Base-by-base conservation (phyloP, 2,329 filamentous ascomycete species). In the Arthroderma sp. region DNA sequence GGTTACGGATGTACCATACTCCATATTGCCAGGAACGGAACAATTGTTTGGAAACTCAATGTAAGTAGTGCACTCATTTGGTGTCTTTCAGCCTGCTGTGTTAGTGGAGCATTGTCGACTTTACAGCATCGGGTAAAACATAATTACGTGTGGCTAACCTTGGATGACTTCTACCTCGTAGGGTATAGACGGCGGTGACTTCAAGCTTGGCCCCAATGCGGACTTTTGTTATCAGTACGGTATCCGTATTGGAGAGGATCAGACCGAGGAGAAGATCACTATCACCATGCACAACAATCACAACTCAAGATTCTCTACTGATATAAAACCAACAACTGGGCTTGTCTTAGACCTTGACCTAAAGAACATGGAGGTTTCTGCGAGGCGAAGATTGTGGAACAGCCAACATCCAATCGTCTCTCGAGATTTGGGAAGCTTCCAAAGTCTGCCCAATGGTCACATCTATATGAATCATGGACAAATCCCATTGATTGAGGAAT, bases 151-250 rank as follows among this genome's bases (percentile, higher is more conserved):
- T 31, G 15, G 28, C 47, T 33, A 38, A 39, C 28, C 8, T 11
- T 51, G 19, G 7, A 19, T 31, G 23, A 2, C 28, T 52, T 41
- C n/a, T 15, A n/a, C 23, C 41, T 8, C n/a, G 37, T 54, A 61
- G 58, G 61, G 60, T 8, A 54, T 55, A 19, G 41, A 57, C 38
- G 61, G 61, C 5, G 61, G 61, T 13, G 54, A 62, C 47, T 62
- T 62, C 52, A 56, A 58, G 39, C 37, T 61, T 6, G 54, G 41
- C 17, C 39, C 31, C n/a, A 57, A 56, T 3, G 35, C 58, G 15
- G 28, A 54, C 15, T 62, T 62, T 51, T 57, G 59, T 49, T 61
- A 57, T 52, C 60, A 62, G 52, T 53, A 60, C 38, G 56, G 53
- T 13, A 21, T 52, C 11, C 43, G 58, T 5, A 23, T 61, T 13